phyloP scores from a whole-genome alignment of 2,329 filamentous ascomycete species.

The Xylaria sp. region DNA sequence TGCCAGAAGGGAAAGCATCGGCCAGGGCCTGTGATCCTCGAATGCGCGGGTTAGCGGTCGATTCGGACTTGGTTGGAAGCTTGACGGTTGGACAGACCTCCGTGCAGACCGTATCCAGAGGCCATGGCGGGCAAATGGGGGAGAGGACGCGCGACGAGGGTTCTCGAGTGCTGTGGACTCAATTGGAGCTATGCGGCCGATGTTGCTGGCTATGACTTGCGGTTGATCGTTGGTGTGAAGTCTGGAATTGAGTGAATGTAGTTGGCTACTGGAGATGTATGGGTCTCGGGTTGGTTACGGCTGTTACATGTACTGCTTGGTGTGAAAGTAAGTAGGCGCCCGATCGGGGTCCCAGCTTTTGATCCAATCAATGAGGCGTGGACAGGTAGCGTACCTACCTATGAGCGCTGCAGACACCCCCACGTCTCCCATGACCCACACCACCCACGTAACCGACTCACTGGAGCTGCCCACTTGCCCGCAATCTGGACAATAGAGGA shows the following conservation, averaged over 20 bases:
- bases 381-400: background rate
- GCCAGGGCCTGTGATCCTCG: slow-evolving; percentile 61
- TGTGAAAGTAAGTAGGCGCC: background rate
- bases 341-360: background rate
- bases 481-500: slow-evolving; percentile 12
- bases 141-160: slow-evolving; percentile 21
- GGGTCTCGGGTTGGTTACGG: slow-evolving; percentile 5
- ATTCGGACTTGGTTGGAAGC: background rate
- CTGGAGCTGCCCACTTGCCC: slow-evolving; percentile 5
- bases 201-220: slow-evolving; percentile 24
- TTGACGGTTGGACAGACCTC: slow-evolving; percentile 68
- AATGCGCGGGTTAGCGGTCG: slow-evolving; percentile 40
- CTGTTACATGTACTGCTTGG: slow-evolving; percentile 6
- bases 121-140: slow-evolving; percentile 65
- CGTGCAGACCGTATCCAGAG: slow-evolving; percentile 84
- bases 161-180: slow-evolving; percentile 18
- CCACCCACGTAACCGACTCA: background rate
- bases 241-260: slow-evolving; percentile 32
- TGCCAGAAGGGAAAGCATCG: slow-evolving; percentile 99
- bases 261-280: slow-evolving; percentile 31
- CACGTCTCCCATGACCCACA: background rate
- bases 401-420: background rate
- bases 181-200: slow-evolving; percentile 41
- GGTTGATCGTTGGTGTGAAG: slow-evolving; percentile 1
- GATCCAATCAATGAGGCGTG: background rate